phyloP scores from a whole-genome alignment of 208 protist species.

The Wallacemonas sp. region DNA sequence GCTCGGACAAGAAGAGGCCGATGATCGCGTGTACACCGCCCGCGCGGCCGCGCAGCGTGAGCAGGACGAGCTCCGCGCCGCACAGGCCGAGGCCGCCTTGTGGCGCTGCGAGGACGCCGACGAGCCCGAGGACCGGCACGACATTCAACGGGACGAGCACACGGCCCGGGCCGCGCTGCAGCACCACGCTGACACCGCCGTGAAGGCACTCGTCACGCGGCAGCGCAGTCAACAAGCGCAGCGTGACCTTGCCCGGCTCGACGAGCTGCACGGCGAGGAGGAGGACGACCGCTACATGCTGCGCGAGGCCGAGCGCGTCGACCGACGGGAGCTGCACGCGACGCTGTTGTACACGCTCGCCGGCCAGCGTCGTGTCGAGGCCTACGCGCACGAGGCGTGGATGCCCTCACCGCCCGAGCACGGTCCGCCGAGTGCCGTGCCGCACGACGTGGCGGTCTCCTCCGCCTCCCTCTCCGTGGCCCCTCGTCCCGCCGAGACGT shows the following conservation, averaged over 20 bases:
- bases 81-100: conserved; percentile 4
- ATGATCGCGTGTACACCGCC: conserved; percentile 24
- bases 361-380: conserved; percentile 6
- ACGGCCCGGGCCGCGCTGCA: not conserved
- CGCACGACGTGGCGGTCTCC: too few relatives aligned
- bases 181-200: not conserved
- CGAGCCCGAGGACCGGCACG: conserved; percentile 4
- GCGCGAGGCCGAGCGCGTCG: conserved; percentile 45
- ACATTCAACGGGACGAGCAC: not conserved
- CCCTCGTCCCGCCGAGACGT: not conserved
- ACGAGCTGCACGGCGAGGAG: conserved; percentile 47
- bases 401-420: not conserved
- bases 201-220: not conserved
- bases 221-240: not conserved
- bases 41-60: conserved; percentile 23
- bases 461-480: too few relatives aligned
- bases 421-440: not conserved
- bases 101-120: not conserved
- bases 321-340: conserved; percentile 27
- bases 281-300: conserved; percentile 40
- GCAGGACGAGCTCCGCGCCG: conserved; percentile 13
- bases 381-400: conserved; percentile 11
- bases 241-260: not conserved
- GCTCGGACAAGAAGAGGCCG: not conserved
- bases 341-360: not conserved